A percentile compares a stretch with the other conserved stretches of the same genome.
phyloP scores from a whole-genome alignment of 2,329 filamentous ascomycete genomes.

The Clonostachys byssicola region DNA sequence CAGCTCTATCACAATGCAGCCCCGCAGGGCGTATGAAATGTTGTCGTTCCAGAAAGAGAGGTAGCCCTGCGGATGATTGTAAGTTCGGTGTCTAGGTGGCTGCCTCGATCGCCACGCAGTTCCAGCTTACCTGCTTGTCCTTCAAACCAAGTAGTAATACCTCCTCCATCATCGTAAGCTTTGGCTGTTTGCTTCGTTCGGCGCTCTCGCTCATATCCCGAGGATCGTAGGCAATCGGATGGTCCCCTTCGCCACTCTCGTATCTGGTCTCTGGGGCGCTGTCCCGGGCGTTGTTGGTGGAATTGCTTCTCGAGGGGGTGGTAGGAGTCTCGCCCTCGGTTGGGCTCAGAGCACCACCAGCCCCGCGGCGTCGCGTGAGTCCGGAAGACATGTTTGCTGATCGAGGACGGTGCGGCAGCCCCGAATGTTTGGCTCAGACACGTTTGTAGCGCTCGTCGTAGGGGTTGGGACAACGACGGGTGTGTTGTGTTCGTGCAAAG shows the following conservation, averaged over 20 bases:
- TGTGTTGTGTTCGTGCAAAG: neutral
- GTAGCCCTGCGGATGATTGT: slow-evolving; percentile 67
- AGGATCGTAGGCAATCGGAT: slow-evolving; percentile 98
- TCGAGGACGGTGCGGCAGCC: neutral
- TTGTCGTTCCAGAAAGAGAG: slow-evolving; percentile 99
- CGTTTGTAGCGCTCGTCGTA: neutral
- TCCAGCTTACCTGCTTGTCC: slow-evolving; percentile 82
- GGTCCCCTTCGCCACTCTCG: slow-evolving; percentile 88
- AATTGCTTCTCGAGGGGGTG: slow-evolving; percentile 53
- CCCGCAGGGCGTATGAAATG: slow-evolving; percentile 94
- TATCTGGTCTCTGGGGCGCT: slow-evolving; percentile 74
- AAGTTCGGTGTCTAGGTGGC: neutral
- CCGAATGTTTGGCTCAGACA: neutral
- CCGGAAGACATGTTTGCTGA: slow-evolving; percentile 32
- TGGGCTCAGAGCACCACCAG: slow-evolving; percentile 59
- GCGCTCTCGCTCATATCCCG: slow-evolving; percentile 95
- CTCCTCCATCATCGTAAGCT: slow-evolving; percentile 98
- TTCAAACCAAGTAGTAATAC: slow-evolving; percentile 92
- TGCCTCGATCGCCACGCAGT: neutral
- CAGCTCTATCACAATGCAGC: slow-evolving; percentile 97
- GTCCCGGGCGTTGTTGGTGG: slow-evolving; percentile 48
- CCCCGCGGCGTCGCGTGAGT: slow-evolving; percentile 64
- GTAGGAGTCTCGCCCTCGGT: slow-evolving; percentile 54
- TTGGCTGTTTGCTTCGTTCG: slow-evolving; percentile 95
- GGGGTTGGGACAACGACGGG: neutral